These are phyloP conservation scores for Leersia perrieri DNA, from an alignment of 176 grass and related monocot species.

Conservation along the genomic window DNA sequence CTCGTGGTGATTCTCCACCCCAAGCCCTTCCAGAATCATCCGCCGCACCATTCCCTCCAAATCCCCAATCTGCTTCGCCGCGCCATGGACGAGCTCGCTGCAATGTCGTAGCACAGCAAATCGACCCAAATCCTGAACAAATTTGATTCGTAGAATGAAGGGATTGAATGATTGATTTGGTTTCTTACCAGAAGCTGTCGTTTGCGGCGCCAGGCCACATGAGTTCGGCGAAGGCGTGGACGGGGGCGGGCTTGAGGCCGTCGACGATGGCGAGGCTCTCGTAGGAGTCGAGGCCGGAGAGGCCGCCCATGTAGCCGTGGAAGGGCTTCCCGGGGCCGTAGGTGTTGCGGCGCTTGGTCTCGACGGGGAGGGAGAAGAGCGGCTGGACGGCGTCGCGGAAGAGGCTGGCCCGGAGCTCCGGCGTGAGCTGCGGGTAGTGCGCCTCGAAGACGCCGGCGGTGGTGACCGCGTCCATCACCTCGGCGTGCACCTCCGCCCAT, in stretches of 20 bases:
- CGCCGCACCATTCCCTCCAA: slow-evolving; percentile 51
- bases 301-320: slow-evolving; percentile 53
- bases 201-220: slow-evolving; percentile 51
- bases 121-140: neutral
- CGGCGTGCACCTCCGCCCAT: neutral
- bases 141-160: neutral
- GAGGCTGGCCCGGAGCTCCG: slow-evolving; percentile 29
- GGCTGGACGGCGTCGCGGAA: slow-evolving; percentile 45
- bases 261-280: slow-evolving; percentile 59
- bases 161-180: no score
- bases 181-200: slow-evolving; percentile 39
- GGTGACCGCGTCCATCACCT: slow-evolving; percentile 53
- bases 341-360: slow-evolving; percentile 53
- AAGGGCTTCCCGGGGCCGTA: slow-evolving; percentile 53
- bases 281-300: slow-evolving; percentile 39
- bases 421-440: slow-evolving; percentile 36
- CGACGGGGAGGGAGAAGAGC: slow-evolving; percentile 56
- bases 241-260: neutral
- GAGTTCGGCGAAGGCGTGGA: slow-evolving; percentile 42
- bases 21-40: slow-evolving; percentile 69
- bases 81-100: slow-evolving; percentile 27
- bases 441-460: slow-evolving; percentile 57
- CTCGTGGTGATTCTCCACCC: slow-evolving; percentile 41
- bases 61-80: neutral
- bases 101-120: neutral